Evolutionary conservation across 176 grass and related monocot species (phyloP).

Genomic region (Hordeum vulgare): DNA sequence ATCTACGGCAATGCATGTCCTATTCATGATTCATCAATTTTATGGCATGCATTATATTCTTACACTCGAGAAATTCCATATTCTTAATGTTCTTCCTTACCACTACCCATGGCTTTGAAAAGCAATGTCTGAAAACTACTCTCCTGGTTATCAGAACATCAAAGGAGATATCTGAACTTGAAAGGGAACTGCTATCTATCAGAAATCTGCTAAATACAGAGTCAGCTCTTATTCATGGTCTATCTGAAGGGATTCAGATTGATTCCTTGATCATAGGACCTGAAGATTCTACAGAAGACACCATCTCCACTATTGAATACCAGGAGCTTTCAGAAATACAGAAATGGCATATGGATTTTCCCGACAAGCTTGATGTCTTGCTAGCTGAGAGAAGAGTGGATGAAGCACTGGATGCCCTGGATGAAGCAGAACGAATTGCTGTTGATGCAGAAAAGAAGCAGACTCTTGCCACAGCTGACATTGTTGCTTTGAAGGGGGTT

Average conservation of each 20-base stretch:
- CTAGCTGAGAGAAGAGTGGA: conserved; percentile 83
- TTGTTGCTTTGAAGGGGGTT: conserved; percentile 43
- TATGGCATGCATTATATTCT: too few relatives aligned
- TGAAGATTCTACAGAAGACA: conserved; percentile 43
- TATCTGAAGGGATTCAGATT: conserved; percentile 77
- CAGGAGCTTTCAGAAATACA: conserved; percentile 70
- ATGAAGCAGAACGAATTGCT: conserved; percentile 65
- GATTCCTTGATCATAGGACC: conserved; percentile 42
- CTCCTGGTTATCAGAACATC: conserved; percentile 65
- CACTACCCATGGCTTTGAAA: background rate
- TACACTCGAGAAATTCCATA: too few relatives aligned
- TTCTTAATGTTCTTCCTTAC: background rate
- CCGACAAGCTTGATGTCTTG: conserved; percentile 70
- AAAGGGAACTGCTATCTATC: conserved; percentile 80
- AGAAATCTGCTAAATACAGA: conserved; percentile 71
- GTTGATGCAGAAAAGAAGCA: conserved; percentile 46
- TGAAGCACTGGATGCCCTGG: conserved; percentile 82
- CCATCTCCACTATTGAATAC: conserved; percentile 42
- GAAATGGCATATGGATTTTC: conserved; percentile 71
- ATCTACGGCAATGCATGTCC: background rate
- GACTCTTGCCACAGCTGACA: conserved; percentile 38
- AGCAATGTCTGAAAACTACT: conserved; percentile 14
- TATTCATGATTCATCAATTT: background rate
- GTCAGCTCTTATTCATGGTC: conserved; percentile 63
- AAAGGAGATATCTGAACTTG: conserved; percentile 92